A percentile compares a stretch with the other conserved stretches of the same genome.
phyloP scores from a whole-genome alignment of 768 basidiomycete species.

The Termitomyces sp. region DNA sequence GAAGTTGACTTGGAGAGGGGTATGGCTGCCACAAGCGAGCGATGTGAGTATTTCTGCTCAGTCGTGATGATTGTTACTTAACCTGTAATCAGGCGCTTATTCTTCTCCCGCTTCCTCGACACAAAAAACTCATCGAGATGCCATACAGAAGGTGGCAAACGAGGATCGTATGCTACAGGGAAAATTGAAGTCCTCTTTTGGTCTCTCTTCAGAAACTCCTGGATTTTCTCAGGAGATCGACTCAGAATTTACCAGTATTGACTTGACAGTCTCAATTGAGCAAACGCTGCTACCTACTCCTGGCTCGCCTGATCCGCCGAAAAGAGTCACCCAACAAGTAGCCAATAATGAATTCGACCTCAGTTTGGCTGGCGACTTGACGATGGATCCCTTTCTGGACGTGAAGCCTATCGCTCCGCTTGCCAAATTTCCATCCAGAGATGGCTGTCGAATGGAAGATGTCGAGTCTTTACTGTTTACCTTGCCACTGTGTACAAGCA shows the following conservation, averaged over 20 bases:
- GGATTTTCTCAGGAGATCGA: neutral
- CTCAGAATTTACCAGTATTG: neutral
- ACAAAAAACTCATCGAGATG: neutral
- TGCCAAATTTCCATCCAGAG: neutral
- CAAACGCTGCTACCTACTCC: neutral
- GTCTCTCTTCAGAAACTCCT: neutral
- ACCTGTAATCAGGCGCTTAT: neutral
- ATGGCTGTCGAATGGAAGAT: neutral
- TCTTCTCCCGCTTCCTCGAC: neutral
- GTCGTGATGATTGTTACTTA: neutral
- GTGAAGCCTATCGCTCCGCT: slow-evolving; percentile 1
- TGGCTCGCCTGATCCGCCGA: neutral
- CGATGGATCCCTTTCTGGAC: slow-evolving; percentile 7
- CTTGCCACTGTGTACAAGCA: slow-evolving; percentile 10
- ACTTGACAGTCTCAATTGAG: slow-evolving; percentile 5
- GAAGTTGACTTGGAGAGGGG: slow-evolving; percentile 12
- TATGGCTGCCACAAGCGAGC: neutral
- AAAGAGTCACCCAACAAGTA: neutral
- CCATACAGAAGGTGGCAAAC: neutral
- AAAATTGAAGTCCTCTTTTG: neutral
- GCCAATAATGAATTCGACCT: neutral
- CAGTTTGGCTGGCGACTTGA: neutral
- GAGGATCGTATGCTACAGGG: neutral
- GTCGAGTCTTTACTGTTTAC: neutral
- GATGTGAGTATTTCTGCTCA: neutral